Evolutionary conservation across 805 yeast genomes (phyloP), one percentile per base, ranked within the genome.

Genomic region (Novakomyces olei): DNA sequence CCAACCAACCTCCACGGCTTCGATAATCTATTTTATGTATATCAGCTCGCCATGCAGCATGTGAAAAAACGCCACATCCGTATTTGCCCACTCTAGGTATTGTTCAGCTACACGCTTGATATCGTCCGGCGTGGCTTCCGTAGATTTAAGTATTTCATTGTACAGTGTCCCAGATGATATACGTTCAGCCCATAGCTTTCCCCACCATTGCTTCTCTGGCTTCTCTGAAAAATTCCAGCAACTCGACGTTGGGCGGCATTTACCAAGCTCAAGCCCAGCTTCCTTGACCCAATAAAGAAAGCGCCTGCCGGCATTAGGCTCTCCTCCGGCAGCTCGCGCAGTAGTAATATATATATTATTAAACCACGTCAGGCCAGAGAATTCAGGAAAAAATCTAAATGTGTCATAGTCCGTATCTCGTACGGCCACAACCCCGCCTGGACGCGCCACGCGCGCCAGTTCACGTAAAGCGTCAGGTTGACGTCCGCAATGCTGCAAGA

Each of bases 391-490:
- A 38, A 40, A 42, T 24, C 26, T 20, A 24, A 38, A 37, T 6
- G 35, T 34, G 14, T 16, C 36, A 18, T 19, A 12, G 10, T 29
- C 60, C 8, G 51, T 48, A 28, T 58, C 61, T 24, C 49, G 43
- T 4, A 44, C 44, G 24, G 58, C 54, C 3, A 54, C 48, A 29
- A 40, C 38, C 0, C 61, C 60, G 3, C 49, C 49, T 5, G 43
- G 45, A 41, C 51, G 54, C 24, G 46, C 41, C 6, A 57, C 62
- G 27, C 62, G 38, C 17, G 31, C 39, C 55, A 57, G 49, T 37
- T 58, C 61, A 20, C 40, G 37, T 24, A 58, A 34, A 4, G 57
- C 61, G 6, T 16, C 30, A 2, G 43, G 39, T 2, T 60, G 61
- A 32, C 53, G 50, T 16, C 42, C 41, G 19, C 57, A 39, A 35